These are phyloP conservation scores for Penicillium diatomitis DNA, from an alignment of 495 filamentous ascomycete genomes.

Conservation along the genomic window DNA sequence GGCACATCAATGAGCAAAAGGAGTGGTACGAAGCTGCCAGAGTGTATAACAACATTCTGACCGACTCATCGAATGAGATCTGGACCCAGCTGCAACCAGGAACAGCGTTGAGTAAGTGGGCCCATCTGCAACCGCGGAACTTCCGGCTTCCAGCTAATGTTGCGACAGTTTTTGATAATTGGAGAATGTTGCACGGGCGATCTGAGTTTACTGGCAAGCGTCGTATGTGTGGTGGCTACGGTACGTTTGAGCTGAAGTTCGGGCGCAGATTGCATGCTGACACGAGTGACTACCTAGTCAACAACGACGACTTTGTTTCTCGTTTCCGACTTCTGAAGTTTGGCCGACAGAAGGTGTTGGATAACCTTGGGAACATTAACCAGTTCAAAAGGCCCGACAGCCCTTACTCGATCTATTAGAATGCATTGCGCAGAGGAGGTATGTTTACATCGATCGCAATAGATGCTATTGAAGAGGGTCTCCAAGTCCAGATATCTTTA, in stretches of 20 bases:
- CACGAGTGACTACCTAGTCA: constrained; percentile 42
- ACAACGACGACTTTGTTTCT: constrained; percentile 78
- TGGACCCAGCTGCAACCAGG: constrained; percentile 75
- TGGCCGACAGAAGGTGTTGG: constrained; percentile 44
- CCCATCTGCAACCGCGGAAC: neutral
- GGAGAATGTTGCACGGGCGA: constrained; percentile 84
- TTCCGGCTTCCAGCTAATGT: neutral
- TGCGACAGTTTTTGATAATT: constrained; percentile 81
- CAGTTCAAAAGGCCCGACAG: neutral
- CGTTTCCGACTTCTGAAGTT: constrained; percentile 64
- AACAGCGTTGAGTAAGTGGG: constrained; percentile 55
- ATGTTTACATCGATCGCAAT: too few relatives aligned
- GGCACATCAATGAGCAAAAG: constrained; percentile 26
- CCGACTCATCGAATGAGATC: constrained; percentile 45
- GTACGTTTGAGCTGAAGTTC: constrained; percentile 39
- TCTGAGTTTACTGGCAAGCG: constrained; percentile 71
- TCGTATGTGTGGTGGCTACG: constrained; percentile 82
- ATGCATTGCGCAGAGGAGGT: neutral
- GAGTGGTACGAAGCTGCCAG: constrained; percentile 71
- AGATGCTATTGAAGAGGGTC: too few relatives aligned
- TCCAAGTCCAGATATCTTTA: too few relatives aligned
- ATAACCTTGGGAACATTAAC: constrained; percentile 22
- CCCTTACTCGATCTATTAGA: constrained; percentile 6
- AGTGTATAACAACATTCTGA: constrained; percentile 54
- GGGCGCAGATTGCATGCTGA: neutral